Conservation (phyloP, 768 basidiomycete genomes). For the Auricularia sp. region DNA sequence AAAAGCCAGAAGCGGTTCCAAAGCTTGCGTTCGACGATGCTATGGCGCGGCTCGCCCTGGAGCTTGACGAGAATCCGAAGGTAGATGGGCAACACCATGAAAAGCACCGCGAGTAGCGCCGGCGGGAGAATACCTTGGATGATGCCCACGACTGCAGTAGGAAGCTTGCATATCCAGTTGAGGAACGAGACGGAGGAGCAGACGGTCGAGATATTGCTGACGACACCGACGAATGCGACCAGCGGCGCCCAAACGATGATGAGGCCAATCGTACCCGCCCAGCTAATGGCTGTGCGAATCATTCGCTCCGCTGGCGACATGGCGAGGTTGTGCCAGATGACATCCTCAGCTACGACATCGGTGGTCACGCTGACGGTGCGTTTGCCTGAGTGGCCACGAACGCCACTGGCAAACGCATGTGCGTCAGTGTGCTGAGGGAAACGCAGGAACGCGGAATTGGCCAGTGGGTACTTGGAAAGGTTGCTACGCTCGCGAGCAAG, state of each 20-base stretch:
- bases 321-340: conserved; percentile 85
- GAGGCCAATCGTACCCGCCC: conserved; percentile 64
- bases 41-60: conserved; percentile 82
- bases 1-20: conserved; percentile 92
- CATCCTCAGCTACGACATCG: conserved; percentile 79
- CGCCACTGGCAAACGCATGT: conserved; percentile 68
- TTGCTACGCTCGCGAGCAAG: conserved; percentile 41
- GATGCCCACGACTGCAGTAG: conserved; percentile 60
- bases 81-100: conserved; percentile 78
- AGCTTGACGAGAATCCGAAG: conserved; percentile 71
- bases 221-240: conserved; percentile 75
- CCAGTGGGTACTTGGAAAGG: conserved; percentile 37
- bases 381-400: conserved; percentile 58
- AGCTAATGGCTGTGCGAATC: conserved; percentile 56
- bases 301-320: conserved; percentile 83
- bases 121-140: conserved; percentile 86
- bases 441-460: conserved; percentile 75
- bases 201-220: conserved; percentile 72
- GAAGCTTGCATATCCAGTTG: conserved; percentile 72
- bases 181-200: conserved; percentile 61
- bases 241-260: conserved; percentile 74
- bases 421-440: conserved; percentile 91
- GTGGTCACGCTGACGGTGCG: conserved; percentile 66
- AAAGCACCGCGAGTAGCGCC: conserved; percentile 80
- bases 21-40: conserved; percentile 75